Percentiles rank a stretch among this genome's conserved stretches.
Conservation (phyloP, 176 grass and related monocot species). For the Triticum monococcum region DNA sequence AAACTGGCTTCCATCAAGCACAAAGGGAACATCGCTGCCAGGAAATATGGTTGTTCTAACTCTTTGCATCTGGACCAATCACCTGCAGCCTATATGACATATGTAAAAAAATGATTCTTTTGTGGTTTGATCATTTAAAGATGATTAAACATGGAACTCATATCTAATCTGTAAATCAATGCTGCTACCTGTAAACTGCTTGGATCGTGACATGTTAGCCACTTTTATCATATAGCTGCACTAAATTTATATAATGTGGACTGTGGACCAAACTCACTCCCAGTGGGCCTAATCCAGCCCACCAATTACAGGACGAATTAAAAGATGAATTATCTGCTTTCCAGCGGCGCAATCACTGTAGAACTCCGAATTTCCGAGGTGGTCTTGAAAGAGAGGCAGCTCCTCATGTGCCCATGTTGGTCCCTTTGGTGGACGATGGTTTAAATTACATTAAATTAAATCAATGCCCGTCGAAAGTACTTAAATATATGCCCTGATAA, state of each 20-base stretch:
- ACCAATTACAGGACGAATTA: conserved; percentile 8
- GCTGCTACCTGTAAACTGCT: conserved; percentile 25
- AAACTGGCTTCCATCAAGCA: neutral
- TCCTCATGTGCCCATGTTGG: neutral
- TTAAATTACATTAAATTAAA: neutral
- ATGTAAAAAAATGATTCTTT: neutral
- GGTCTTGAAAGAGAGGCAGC: neutral
- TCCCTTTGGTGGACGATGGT: neutral
- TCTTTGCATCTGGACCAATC: neutral
- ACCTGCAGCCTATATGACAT: neutral
- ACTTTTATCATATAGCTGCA: neutral
- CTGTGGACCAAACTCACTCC: neutral
- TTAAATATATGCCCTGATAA: conserved; percentile 15
- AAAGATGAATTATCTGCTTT: neutral
- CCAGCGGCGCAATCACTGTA: neutral
- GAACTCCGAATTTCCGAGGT: neutral
- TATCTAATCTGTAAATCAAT: conserved; percentile 24
- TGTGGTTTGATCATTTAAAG: neutral
- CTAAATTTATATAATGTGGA: conserved; percentile 17
- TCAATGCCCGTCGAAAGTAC: neutral
- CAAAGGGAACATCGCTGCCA: neutral
- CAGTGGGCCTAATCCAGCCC: conserved; percentile 15
- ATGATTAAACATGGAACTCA: neutral
- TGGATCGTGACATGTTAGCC: conserved; percentile 9
- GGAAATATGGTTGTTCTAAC: neutral